Evolutionary conservation across 495 filamentous ascomycete species (phyloP), one percentile per base, ranked within the genome.

Genomic region (Penicillium bialowiezense): DNA sequence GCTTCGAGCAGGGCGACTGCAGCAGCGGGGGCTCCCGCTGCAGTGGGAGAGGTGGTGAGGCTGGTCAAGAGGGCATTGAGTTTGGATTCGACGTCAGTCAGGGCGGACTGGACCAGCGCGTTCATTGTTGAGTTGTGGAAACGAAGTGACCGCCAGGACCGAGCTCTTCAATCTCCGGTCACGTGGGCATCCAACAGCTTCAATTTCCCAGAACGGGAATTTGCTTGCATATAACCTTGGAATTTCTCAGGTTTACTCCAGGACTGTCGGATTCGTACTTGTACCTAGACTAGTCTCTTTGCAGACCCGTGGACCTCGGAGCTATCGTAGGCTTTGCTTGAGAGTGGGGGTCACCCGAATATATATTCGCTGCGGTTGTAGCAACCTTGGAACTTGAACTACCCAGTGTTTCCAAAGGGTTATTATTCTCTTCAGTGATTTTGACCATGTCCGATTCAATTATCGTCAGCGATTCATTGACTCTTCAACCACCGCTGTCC

Each of bases 401-500:
- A n/a, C n/a, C n/a, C n/a, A n/a, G n/a, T n/a, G n/a, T n/a, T n/a
- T n/a, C n/a, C n/a, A n/a, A n/a, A n/a, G n/a, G n/a, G n/a, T n/a
- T n/a, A n/a, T n/a, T n/a, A n/a, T n/a, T n/a, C 20, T 21, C 26
- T 32, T 13, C 29, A 26, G 12, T 15, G 1, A 7, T 18, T 9
- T 14, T 21, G 6, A 39, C 9, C 6, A 48, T 48, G 45, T 15
- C 12, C 13, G 5, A 21, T 24, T 10, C 24, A 52, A 32, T 44
- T 55, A 3, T 44, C 58, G 3, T 54, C 42, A 20, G 59, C 19
- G 39, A 44, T 8, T 15, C 19, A n/a, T 41, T 58, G 7, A 36
- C 47, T 19, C 26, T 81, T 8, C 78, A 81, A 38, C 66, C 75
- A 41, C 82, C 81, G 32, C 74, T 84, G 31, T 79, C 82, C 3